Conservation (phyloP, 768 basidiomycete genomes). For the Boletus vinaceobasis region DNA sequence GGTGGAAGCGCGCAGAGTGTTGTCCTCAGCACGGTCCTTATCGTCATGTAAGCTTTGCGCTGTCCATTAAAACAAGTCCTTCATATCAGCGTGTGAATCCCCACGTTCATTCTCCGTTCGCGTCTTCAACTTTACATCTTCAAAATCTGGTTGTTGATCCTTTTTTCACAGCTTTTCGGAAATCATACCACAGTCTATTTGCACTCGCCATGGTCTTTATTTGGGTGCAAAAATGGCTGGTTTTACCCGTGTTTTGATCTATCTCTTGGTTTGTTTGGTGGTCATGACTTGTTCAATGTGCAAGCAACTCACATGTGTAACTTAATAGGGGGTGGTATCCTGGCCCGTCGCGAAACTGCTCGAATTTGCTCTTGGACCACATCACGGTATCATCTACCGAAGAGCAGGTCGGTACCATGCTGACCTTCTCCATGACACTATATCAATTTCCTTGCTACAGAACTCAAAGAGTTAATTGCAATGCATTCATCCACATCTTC, state of each 20-base stretch:
- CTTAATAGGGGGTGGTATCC: slow-evolving; percentile 59
- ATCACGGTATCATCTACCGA: slow-evolving; percentile 90
- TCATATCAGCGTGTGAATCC: not conserved
- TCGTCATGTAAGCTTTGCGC: slow-evolving; percentile 69
- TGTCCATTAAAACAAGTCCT: not conserved
- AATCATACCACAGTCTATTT: slow-evolving; percentile 91
- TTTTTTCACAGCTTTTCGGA: slow-evolving; percentile 66
- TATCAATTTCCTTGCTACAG: slow-evolving; percentile 27
- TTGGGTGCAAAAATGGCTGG: slow-evolving; percentile 85
- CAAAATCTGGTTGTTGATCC: slow-evolving; percentile 1
- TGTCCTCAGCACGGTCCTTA: slow-evolving; percentile 76
- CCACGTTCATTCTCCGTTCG: not conserved
- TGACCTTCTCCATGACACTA: not conserved
- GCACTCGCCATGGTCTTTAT: slow-evolving; percentile 84
- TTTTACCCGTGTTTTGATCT: slow-evolving; percentile 65
- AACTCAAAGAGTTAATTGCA: slow-evolving; percentile 87
- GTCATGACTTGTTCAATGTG: not conserved
- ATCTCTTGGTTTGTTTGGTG: slow-evolving; percentile 47
- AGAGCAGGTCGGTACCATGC: slow-evolving; percentile 48
- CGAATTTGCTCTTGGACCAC: slow-evolving; percentile 71
- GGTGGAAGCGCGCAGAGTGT: slow-evolving; percentile 79
- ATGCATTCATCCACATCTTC: slow-evolving; percentile 73
- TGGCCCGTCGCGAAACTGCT: slow-evolving; percentile 87
- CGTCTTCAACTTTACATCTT: not conserved
- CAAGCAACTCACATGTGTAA: not conserved